Evolutionary conservation across 306 rosid genomes (phyloP), one percentile per base, ranked within the genome.

Genomic region (Hippophae rhamnoides): DNA sequence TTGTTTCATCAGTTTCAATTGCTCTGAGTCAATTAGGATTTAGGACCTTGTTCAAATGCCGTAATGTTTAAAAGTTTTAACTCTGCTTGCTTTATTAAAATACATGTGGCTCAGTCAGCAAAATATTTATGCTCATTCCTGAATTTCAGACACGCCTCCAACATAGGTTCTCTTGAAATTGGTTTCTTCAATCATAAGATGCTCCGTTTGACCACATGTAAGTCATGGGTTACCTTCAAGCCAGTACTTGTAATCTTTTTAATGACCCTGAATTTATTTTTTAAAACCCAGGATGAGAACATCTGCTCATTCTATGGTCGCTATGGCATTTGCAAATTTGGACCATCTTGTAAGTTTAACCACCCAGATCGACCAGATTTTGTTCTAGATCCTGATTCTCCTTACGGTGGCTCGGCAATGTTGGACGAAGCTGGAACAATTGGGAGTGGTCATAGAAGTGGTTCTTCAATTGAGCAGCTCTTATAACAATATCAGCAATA

Each of bases 281-380:
- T 41, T 46, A 50, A 61, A 77, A 73, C 75, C 57, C 85, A 93
- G 97, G 99, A 82, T 62, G 83, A 86, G 82, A 79, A 68, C 48
- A 57, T 76, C 56, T 93, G 99, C 86, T 12, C 86, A 0, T 73
- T 85, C 66, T 93, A 81, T 74, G 82, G 90, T 66, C 89, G 85
- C 52, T 85, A 82, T 52, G 99, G 99, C 74, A 88, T 93, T 64
- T 93, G 97, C 85, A 93, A 88, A 74, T 93, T 67, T 8, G 97
- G 99, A 65, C 95, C 97, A 26, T 81, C 90, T 25, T 93, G 97
- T 82, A 88, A 73, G 84, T 93, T 60, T 62, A 88, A 88, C 65
- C 99, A 92, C 57, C 84, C 95, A 0, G 56, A 64, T 55, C 45
- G 47, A 63, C 61, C 72, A 45, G 23, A 58, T 60, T 44, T 88